phyloP scores from a whole-genome alignment of 257 asterid species.

The Anisodus tanguticus region DNA sequence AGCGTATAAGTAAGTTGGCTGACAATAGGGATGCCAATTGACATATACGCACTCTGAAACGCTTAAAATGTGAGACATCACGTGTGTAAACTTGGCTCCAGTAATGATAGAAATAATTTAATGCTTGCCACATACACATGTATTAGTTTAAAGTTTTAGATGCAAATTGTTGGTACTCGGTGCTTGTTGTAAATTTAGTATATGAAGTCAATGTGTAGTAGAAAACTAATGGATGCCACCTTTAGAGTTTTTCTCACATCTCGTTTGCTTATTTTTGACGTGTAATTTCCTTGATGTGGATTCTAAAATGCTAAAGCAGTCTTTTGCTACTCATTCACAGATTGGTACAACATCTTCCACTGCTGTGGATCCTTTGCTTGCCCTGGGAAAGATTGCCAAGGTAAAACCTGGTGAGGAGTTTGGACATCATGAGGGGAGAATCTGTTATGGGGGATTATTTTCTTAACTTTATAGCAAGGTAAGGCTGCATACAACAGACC shows the following conservation, averaged over 20 bases:
- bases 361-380: conserved; percentile 90
- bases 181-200: background rate
- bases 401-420: conserved; percentile 41
- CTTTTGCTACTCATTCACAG: conserved; percentile 47
- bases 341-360: conserved; percentile 95
- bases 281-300: conserved; percentile 21
- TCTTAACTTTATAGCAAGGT: too few species aligned
- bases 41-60: background rate
- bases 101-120: background rate
- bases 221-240: conserved; percentile 10
- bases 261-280: conserved; percentile 11
- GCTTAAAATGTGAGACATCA: conserved; percentile 22
- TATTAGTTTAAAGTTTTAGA: background rate
- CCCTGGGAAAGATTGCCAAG: conserved; percentile 66
- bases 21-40: background rate
- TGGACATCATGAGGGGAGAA: conserved; percentile 22
- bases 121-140: background rate
- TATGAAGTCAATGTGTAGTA: background rate
- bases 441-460: background rate
- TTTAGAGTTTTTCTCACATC: background rate
- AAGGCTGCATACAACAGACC: too few species aligned
- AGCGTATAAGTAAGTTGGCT: background rate
- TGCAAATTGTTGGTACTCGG: conserved; percentile 7
- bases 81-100: background rate
- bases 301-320: conserved; percentile 20